These are phyloP conservation scores for Chytriomyces sp. DNA, from an alignment of 192 early-diverging fungal genomes.

Conservation along the genomic window DNA sequence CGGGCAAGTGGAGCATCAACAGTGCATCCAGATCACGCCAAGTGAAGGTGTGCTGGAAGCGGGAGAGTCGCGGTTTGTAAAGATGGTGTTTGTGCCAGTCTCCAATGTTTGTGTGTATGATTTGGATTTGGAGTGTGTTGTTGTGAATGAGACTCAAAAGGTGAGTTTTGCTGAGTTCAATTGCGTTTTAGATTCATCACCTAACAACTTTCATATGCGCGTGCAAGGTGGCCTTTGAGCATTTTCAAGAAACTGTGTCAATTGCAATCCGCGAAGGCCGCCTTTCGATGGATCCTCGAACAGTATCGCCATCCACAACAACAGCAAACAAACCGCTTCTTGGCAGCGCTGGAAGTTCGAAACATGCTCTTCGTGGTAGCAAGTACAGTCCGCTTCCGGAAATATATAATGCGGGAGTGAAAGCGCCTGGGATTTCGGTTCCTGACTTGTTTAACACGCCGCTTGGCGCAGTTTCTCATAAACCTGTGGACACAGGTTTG, in stretches of 20 bases:
- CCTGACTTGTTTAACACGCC: background rate
- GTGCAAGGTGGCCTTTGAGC: constrained; percentile 38
- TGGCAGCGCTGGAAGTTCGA: constrained; percentile 15
- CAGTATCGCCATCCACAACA: background rate
- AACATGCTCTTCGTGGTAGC: background rate
- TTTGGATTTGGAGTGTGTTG: constrained; percentile 52
- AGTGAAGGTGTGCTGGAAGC: constrained; percentile 35
- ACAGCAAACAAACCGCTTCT: background rate
- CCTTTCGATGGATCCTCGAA: background rate
- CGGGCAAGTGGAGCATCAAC: too few species aligned
- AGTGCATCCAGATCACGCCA: constrained; percentile 46
- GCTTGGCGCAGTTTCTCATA: constrained; percentile 2
- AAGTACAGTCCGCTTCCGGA: constrained; percentile 25
- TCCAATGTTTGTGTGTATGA: constrained; percentile 38
- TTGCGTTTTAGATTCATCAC: too few species aligned
- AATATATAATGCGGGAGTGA: background rate
- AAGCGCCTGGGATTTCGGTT: background rate
- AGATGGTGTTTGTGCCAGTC: constrained; percentile 46
- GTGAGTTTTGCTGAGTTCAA: too few species aligned
- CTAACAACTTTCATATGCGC: too few species aligned
- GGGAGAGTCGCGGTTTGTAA: constrained; percentile 51
- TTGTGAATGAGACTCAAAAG: constrained; percentile 55
- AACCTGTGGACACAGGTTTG: constrained; percentile 14
- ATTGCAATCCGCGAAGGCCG: constrained; percentile 45
- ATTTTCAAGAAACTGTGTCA: constrained; percentile 28